Base-by-base conservation (phyloP, 2,329 filamentous ascomycete species). In the Anthostomella pinea region DNA sequence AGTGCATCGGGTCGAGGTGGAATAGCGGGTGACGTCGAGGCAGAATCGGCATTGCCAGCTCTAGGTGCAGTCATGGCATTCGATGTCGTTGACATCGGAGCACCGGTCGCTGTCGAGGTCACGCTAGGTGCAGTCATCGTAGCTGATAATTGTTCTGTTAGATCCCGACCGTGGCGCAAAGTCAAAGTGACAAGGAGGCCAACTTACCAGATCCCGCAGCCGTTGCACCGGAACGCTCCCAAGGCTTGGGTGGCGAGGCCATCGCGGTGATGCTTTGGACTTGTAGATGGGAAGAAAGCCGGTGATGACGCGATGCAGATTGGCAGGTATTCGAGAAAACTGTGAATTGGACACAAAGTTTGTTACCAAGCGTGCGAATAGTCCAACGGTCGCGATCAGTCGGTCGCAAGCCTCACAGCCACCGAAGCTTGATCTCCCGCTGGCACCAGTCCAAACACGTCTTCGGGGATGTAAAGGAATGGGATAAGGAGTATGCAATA, bases 231-330 rank as follows among this genome's bases (percentile, higher is more conserved):
- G 83, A 77, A 64, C 84, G 79, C 69, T 98, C 93, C 93, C 93
- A 98, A 30, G 93, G 93, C 69, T 98, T 98, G 38, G 93, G 93
- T 59, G 93, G 93, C 64, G 91, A 96, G 47, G 77, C 77, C 74
- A 81, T 81, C 9, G 46, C 39, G 22, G 30, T 48, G n/a, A n/a
- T n/a, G n/a, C n/a, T n/a, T n/a, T n/a, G n/a, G n/a, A n/a, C n/a
- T n/a, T n/a, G n/a, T n/a, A n/a, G n/a, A n/a, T n/a, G n/a, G n/a
- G n/a, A n/a, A n/a, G n/a, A n/a, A n/a, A n/a, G n/a, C n/a, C n/a
- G n/a, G n/a, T n/a, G n/a, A n/a, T n/a, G n/a, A n/a, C n/a, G n/a
- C n/a, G n/a, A n/a, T n/a, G n/a, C n/a, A n/a, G n/a, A n/a, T n/a
- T n/a, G n/a, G n/a, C n/a, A n/a, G n/a, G n/a, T n/a, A n/a, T n/a